phyloP scores from a whole-genome alignment of 169 alveolate species.

The Plasmodium berghei region DNA sequence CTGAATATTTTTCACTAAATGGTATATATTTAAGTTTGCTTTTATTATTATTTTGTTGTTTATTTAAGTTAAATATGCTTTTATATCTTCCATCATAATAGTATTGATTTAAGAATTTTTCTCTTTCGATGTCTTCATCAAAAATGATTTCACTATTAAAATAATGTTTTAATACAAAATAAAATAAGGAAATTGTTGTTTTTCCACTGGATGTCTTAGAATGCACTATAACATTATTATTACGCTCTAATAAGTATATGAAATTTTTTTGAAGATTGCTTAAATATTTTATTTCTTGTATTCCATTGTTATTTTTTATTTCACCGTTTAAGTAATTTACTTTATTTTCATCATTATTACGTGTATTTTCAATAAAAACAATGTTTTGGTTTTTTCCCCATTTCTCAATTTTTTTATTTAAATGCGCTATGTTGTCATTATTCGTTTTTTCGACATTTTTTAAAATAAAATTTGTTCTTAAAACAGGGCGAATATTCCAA shows the following conservation, averaged over 20 bases:
- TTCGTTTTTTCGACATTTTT: neutral
- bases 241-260: slow-evolving; percentile 49
- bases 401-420: slow-evolving; percentile 21
- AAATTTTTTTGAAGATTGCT: slow-evolving; percentile 68
- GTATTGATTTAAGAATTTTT: slow-evolving; percentile 13
- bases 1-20: slow-evolving; percentile 58
- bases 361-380: slow-evolving; percentile 49
- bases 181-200: slow-evolving; percentile 65
- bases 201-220: slow-evolving; percentile 75
- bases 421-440: slow-evolving; percentile 1
- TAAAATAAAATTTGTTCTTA: slow-evolving; percentile 8
- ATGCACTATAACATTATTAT: slow-evolving; percentile 58
- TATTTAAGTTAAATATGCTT: slow-evolving; percentile 8
- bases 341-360: slow-evolving; percentile 25
- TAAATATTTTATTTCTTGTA: slow-evolving; percentile 47
- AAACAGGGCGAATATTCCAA: neutral
- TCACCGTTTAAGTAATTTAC: slow-evolving; percentile 26
- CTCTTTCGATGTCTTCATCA: slow-evolving; percentile 64
- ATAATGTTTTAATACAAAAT: slow-evolving; percentile 49
- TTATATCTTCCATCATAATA: neutral
- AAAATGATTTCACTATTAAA: slow-evolving; percentile 62
- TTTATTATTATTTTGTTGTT: slow-evolving; percentile 1
- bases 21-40: slow-evolving; percentile 54
- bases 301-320: slow-evolving; percentile 11
- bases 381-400: slow-evolving; percentile 11